Evolutionary conservation across 495 filamentous ascomycete genomes (phyloP), one percentile per base, ranked within the genome.

Genomic region (Recurvomyces mirabilis): DNA sequence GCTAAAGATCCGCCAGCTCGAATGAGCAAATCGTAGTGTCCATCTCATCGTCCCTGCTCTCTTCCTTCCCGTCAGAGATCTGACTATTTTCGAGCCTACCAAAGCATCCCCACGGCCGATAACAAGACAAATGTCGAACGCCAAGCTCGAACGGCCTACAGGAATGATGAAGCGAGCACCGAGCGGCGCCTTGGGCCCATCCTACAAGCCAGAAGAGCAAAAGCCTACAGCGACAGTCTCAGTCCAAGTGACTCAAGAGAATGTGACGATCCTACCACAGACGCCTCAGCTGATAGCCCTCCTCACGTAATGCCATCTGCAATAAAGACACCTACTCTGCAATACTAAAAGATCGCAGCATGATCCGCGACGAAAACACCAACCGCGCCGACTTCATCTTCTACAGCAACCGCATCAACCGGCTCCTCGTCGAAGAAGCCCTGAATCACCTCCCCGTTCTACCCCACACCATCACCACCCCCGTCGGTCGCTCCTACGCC

Each of bases 361-460:
- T 94, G 75, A 95, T 98, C 62, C 78, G 91, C 53, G 84, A 96
- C 61, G 82, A 79, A 64, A 73, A 81, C 52, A 98, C 93, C 7
- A 71, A 73, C 23, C 82, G 91, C 38, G 91, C 86, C 26, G 91
- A 96, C 64, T 98, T 96, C 64, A 94, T 98, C 56, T 98, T 98
- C 70, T 94, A 95, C 65, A 94, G 89, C 36, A 98, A 98, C 68
- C 78, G 91, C 51, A 96, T 98, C 59, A 96, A 96, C 58, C 86
- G 93, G 18, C 73, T 98, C n/a, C 73, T 98, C 10, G 93, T 98
- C 19, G 91, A 98, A 64, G 91, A 96, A 65, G 91, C 93, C 11
- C 71, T 98, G 25, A 98, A 98, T 63, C 91, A 98, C 64, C 77
- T 96, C 21, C 91, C 91, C 13, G 86, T 93, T 17, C 73, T 93